These are phyloP conservation scores for Aspergillus texensis DNA, from an alignment of 2,329 filamentous ascomycete genomes.

Conservation along the genomic window DNA sequence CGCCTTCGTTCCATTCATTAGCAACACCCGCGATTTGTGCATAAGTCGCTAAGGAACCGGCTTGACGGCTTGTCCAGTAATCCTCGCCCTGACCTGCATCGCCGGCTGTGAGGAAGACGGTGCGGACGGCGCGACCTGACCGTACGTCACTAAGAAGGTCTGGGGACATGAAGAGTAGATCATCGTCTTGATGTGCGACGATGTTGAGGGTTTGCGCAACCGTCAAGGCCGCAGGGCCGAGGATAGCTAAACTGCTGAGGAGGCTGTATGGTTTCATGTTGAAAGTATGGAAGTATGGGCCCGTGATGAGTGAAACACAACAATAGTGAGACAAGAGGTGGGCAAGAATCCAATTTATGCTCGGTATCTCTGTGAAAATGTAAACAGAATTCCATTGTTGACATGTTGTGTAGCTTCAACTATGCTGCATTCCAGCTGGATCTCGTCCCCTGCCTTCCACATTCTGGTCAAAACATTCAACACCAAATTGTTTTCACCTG, in stretches of 20 bases:
- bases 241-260: not conserved
- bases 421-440: not conserved
- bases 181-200: slow-evolving; percentile 25
- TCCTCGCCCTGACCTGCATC: slow-evolving; percentile 16
- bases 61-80: slow-evolving; percentile 21
- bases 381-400: not conserved
- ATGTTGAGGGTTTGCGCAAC: slow-evolving; percentile 19
- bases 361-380: not conserved
- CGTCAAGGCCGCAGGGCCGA: slow-evolving; percentile 3
- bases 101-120: slow-evolving; percentile 24
- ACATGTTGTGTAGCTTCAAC: not conserved
- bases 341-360: not conserved
- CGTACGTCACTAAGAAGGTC: slow-evolving; percentile 18
- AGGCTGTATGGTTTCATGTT: slow-evolving; percentile 2
- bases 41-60: slow-evolving; percentile 17
- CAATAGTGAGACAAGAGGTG: not conserved
- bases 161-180: slow-evolving; percentile 23
- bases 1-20: slow-evolving; percentile 16
- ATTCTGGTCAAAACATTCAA: not conserved
- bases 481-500: no score
- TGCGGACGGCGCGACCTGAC: slow-evolving; percentile 15
- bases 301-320: no score
- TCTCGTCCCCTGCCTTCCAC: not conserved
- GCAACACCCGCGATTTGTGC: slow-evolving; percentile 14
- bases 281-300: not conserved